Conservation (phyloP, 768 basidiomycete genomes). For the Holtermannia corniformis region DNA sequence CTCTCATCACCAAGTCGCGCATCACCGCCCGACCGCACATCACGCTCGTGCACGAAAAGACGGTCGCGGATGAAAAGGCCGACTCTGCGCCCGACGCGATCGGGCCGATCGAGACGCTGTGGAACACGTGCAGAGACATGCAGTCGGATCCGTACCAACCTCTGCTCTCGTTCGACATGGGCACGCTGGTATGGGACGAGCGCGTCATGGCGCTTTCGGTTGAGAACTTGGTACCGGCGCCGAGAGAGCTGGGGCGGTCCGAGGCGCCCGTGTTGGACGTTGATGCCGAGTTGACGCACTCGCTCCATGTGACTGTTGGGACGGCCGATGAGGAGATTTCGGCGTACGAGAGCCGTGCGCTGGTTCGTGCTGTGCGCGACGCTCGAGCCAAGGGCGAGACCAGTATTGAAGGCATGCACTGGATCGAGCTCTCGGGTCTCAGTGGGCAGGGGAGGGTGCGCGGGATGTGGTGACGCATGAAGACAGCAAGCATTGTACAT, state of each 20-base stretch:
- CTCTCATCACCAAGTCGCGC: slow-evolving; percentile 46
- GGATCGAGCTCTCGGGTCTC: background rate
- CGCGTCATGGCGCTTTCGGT: slow-evolving; percentile 73
- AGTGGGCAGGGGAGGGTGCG: background rate
- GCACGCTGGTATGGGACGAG: slow-evolving; percentile 59
- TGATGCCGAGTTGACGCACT: slow-evolving; percentile 45
- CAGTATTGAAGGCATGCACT: background rate
- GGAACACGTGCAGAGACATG: slow-evolving; percentile 51
- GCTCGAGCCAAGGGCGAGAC: background rate
- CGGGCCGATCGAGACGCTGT: slow-evolving; percentile 41
- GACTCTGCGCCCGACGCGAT: background rate
- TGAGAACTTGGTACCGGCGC: slow-evolving; percentile 46
- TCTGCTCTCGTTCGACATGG: slow-evolving; percentile 55
- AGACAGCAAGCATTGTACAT: too few relatives aligned
- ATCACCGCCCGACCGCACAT: slow-evolving; percentile 64
- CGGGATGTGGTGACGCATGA: background rate
- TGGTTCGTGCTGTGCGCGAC: slow-evolving; percentile 45
- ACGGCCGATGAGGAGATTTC: slow-evolving; percentile 50
- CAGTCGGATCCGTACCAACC: slow-evolving; percentile 44
- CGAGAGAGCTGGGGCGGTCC: slow-evolving; percentile 31
- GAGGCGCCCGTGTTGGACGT: slow-evolving; percentile 29
- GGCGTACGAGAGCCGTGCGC: slow-evolving; percentile 59
- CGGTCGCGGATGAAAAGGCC: slow-evolving; percentile 31
- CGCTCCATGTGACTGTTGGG: slow-evolving; percentile 82
- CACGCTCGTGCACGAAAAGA: slow-evolving; percentile 68